Base-by-base conservation (phyloP, 305 asterid species). In the Ilex paraguariensis region DNA sequence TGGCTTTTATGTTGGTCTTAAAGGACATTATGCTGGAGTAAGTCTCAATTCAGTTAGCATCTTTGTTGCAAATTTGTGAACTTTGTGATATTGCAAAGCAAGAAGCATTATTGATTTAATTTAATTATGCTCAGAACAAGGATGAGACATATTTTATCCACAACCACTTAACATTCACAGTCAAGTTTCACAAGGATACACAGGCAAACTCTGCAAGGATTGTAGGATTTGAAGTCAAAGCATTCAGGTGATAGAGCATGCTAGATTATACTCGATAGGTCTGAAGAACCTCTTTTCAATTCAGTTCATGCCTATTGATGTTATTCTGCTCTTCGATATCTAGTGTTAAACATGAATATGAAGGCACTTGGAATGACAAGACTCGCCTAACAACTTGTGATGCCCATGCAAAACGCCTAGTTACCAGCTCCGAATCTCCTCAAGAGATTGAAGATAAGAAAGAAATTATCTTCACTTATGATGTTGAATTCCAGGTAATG, bases 161-260 rank as follows among this genome's bases (percentile, higher is more conserved):
- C 58, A 72, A 72, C 65, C 77, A 72, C 55, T 68, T 72, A 59
- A 45, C 73, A 55, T 72, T 72, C 39, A 72, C 69, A 4, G 77
- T 72, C 62, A 72, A 67, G 65, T 72, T 61, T 64, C 77, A 72
- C 48, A 66, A 72, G 52, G 73, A 66, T 54, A 49, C 48, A 33
- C 66, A 67, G 49, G 62, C 51, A 48, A 54, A 63, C 15, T 61
- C 72, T 33, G 61, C 72, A 21, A 66, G 77, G 60, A 72, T 72
- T 63, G 77, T 72, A 39, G 77, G 77, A 52, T 72, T 72, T 63
- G 77, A 72, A 67, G 77, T 63, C 56, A 67, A 59, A 30, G 73
- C 77, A 54, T 67, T 57, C 70, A 72, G 77, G 77, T 72, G 31
- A 51, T 31, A 46, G 8, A 30, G 16, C 17, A 13, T 13, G 10